Conservation (phyloP, 192 early-diverging fungal genomes). For the Coemansia interrupta region DNA sequence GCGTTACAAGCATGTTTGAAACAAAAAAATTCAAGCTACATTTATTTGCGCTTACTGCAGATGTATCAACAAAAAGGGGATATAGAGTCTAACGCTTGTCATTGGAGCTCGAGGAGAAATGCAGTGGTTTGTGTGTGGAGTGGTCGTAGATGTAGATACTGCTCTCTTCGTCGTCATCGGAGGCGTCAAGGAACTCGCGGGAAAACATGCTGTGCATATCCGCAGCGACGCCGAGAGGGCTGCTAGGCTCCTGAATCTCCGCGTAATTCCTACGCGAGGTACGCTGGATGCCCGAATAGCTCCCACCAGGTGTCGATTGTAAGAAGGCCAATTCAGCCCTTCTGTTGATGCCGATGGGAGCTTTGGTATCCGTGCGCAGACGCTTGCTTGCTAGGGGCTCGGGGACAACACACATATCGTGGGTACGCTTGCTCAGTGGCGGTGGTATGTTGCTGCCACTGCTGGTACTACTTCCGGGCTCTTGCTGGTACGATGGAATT, state of each 20-base stretch:
- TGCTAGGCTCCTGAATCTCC: no score
- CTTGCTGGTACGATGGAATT: neutral
- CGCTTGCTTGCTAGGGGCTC: slow-evolving; percentile 30
- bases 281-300: neutral
- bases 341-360: slow-evolving; percentile 15
- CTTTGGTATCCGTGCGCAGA: slow-evolving; percentile 13
- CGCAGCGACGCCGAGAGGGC: neutral
- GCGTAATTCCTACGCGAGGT: no score
- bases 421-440: neutral
- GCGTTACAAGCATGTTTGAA: neutral
- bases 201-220: slow-evolving; percentile 8
- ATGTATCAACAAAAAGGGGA: neutral
- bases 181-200: slow-evolving; percentile 7
- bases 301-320: neutral
- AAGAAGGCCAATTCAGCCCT: slow-evolving; percentile 3
- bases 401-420: neutral
- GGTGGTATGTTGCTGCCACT: neutral
- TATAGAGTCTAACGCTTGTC: neutral
- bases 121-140: neutral
- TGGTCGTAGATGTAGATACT: slow-evolving; percentile 11
- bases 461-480: neutral
- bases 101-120: neutral
- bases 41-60: slow-evolving; percentile 7
- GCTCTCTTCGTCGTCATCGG: slow-evolving; percentile 3
- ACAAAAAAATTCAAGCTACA: neutral